Percentiles rank a stretch among this genome's conserved stretches.
Evolutionary conservation across 352 stramenopile genomes (phyloP).

Genomic region (Phytophthora megakarya): DNA sequence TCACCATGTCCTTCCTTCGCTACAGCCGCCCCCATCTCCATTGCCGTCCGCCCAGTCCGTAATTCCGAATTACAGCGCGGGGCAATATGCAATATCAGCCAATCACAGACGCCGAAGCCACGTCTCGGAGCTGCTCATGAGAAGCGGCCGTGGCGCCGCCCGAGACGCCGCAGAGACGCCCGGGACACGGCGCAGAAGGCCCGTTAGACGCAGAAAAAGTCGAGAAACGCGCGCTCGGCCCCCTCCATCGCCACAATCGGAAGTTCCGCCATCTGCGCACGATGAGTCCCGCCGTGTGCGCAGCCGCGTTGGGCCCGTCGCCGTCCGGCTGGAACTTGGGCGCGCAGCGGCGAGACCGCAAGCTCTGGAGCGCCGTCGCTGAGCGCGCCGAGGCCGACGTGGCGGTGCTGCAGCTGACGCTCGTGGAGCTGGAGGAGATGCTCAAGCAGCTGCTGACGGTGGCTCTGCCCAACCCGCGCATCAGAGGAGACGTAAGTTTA

Average conservation of each 20-base stretch:
- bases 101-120: constrained; percentile 15
- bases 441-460: constrained; percentile 66
- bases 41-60: not conserved
- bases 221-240: constrained; percentile 25
- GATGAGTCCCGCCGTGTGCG: constrained; percentile 39
- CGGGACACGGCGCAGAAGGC: constrained; percentile 15
- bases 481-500: constrained; percentile 60
- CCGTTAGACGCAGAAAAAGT: constrained; percentile 22
- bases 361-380: constrained; percentile 57
- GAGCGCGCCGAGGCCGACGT: constrained; percentile 70
- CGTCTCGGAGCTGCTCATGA: constrained; percentile 18
- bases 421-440: constrained; percentile 86
- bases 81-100: constrained; percentile 8
- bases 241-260: constrained; percentile 20
- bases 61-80: constrained; percentile 1
- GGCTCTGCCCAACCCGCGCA: constrained; percentile 63
- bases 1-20: not conserved
- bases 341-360: constrained; percentile 68
- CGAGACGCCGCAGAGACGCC: not conserved
- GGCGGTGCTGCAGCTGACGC: constrained; percentile 56
- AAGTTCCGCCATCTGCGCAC: constrained; percentile 20
- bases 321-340: constrained; percentile 60
- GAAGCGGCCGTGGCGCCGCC: constrained; percentile 16
- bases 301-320: constrained; percentile 25
- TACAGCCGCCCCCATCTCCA: not conserved